Conservation (phyloP, 2,329 filamentous ascomycete species). For the Cucurbitaria berberidis region DNA sequence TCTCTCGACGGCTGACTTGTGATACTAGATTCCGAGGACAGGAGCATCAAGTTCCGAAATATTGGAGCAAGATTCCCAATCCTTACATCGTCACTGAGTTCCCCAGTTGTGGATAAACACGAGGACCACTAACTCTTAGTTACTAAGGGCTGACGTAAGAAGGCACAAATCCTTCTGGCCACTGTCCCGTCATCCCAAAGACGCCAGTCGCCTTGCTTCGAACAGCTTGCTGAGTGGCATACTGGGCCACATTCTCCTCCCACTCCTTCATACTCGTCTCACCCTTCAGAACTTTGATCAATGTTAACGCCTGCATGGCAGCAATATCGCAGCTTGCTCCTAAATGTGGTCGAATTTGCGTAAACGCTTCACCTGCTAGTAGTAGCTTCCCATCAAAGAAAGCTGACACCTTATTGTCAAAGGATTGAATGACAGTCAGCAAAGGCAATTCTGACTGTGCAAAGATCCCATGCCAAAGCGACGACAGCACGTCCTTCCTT, state of each 20-base stretch:
- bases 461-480: conserved; percentile 49
- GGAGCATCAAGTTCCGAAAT: too few relatives aligned
- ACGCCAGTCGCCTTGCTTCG: conserved; percentile 15
- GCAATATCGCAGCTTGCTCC: conserved; percentile 54
- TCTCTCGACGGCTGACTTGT: too few relatives aligned
- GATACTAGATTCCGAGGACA: too few relatives aligned
- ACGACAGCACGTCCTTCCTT: conserved; percentile 34
- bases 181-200: conserved; percentile 24
- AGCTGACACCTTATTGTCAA: conserved; percentile 37
- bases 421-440: conserved; percentile 53
- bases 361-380: conserved; percentile 54
- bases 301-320: conserved; percentile 47
- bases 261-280: conserved; percentile 40
- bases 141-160: background rate
- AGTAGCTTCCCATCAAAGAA: conserved; percentile 50
- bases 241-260: conserved; percentile 33
- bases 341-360: conserved; percentile 52
- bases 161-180: conserved; percentile 6
- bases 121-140: background rate
- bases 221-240: conserved; percentile 27
- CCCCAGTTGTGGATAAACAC: background rate
- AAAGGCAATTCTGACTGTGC: conserved; percentile 46
- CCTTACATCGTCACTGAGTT: too few relatives aligned
- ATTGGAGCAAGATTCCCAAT: too few relatives aligned
- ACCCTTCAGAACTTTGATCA: conserved; percentile 46